These are phyloP conservation scores for Macaranga tanarius DNA, from an alignment of 441 rosid genomes.

Conservation along the genomic window DNA sequence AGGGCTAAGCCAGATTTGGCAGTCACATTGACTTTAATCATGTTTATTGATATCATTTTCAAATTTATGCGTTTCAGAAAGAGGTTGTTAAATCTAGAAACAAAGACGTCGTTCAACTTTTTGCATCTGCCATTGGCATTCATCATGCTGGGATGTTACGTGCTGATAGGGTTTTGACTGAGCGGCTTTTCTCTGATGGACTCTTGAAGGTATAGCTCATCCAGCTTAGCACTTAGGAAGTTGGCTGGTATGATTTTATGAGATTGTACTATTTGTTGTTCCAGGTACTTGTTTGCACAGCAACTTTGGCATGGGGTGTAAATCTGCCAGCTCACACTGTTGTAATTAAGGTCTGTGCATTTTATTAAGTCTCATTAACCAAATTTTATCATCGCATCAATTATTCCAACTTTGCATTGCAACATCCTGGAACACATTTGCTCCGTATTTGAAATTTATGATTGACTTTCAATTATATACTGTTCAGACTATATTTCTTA, in stretches of 20 bases:
- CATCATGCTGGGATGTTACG: conserved; percentile 99
- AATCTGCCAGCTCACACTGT: conserved; percentile 98
- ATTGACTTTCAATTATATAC: not conserved
- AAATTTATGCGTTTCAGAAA: conserved; percentile 52
- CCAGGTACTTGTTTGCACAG: conserved; percentile 98
- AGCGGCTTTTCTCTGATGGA: conserved; percentile 89
- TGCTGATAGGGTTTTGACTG: conserved; percentile 92
- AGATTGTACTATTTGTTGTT: conserved; percentile 30
- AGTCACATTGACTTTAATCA: not conserved
- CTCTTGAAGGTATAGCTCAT: conserved; percentile 68
- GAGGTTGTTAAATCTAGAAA: conserved; percentile 95
- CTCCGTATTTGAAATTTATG: not conserved
- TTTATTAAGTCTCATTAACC: not conserved
- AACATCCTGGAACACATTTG: not conserved
- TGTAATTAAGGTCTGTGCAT: conserved; percentile 83
- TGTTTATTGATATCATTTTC: conserved; percentile 14
- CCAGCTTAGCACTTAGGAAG: conserved; percentile 24
- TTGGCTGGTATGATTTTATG: conserved; percentile 18
- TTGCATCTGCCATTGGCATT: conserved; percentile 76
- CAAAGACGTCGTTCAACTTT: conserved; percentile 85
- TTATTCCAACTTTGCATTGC: not conserved
- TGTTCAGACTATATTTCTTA: not conserved
- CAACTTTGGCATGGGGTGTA: conserved; percentile 99
- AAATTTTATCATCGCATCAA: not conserved
- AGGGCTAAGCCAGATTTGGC: not conserved